phyloP scores from a whole-genome alignment of 805 yeast genomes.

The Kodamaea sagamina region DNA sequence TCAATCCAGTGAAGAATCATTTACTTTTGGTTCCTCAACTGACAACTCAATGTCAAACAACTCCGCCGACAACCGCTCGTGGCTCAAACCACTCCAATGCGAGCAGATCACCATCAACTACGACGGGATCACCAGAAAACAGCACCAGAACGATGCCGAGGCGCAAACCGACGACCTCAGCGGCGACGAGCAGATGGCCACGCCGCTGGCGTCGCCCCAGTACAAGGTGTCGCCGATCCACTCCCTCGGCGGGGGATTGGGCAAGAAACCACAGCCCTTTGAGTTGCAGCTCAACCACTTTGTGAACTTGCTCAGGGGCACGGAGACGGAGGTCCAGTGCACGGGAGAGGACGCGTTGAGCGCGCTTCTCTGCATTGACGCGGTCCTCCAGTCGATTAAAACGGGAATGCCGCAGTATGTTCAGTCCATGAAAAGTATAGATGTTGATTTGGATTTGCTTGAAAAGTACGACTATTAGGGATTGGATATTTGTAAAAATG shows the following conservation, averaged over 20 bases:
- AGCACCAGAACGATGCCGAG: slow-evolving; percentile 10
- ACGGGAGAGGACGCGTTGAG: slow-evolving; percentile 40
- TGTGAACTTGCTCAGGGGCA: slow-evolving; percentile 34
- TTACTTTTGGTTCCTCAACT: too few relatives aligned
- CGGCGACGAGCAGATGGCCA: slow-evolving; percentile 18
- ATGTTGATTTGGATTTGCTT: slow-evolving; percentile 14
- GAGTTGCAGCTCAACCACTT: slow-evolving; percentile 42
- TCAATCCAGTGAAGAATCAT: too few relatives aligned
- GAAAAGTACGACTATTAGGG: slow-evolving; percentile 10
- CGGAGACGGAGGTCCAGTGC: slow-evolving; percentile 31
- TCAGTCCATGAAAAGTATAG: slow-evolving; percentile 24
- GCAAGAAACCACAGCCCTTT: slow-evolving; percentile 29
- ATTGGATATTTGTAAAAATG: too few relatives aligned
- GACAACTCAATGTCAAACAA: slow-evolving; percentile 16
- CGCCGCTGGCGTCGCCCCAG: slow-evolving; percentile 37
- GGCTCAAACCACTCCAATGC: slow-evolving; percentile 30
- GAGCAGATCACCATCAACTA: slow-evolving; percentile 22
- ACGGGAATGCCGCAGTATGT: slow-evolving; percentile 37
- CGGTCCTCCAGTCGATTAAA: slow-evolving; percentile 35
- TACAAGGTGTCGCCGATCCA: slow-evolving; percentile 25
- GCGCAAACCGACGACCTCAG: neutral
- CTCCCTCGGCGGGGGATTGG: slow-evolving; percentile 8
- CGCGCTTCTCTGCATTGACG: slow-evolving; percentile 39
- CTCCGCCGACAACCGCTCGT: slow-evolving; percentile 22
- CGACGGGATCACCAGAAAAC: slow-evolving; percentile 13